Evolutionary conservation across 2,329 filamentous ascomycete species (phyloP).

Genomic region (Colletotrichum tropicicola): DNA sequence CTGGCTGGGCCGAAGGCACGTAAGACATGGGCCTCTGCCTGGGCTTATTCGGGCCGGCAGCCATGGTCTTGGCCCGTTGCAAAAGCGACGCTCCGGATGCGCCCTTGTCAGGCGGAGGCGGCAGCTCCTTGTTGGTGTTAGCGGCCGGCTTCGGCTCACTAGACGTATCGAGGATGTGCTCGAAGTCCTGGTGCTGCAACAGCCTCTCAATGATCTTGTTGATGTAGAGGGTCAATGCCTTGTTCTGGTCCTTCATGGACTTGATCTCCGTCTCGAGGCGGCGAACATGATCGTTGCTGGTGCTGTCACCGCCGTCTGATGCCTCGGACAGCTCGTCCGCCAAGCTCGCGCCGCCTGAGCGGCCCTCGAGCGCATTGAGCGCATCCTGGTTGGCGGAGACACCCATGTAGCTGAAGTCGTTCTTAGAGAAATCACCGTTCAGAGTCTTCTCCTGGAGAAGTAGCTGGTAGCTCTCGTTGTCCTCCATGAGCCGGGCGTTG

Average conservation of each 20-base stretch:
- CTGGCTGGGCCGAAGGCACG: constrained; percentile 51
- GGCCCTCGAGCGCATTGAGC: constrained; percentile 70
- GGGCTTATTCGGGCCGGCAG: constrained; percentile 54
- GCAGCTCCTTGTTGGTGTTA: constrained; percentile 85
- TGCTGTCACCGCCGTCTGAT: constrained; percentile 64
- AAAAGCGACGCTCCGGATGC: constrained; percentile 57
- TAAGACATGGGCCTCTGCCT: constrained; percentile 66
- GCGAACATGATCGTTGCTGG: constrained; percentile 68
- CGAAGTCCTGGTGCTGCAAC: constrained; percentile 92
- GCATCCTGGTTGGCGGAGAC: constrained; percentile 69
- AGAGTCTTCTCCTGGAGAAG: constrained; percentile 94
- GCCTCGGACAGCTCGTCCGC: constrained; percentile 88
- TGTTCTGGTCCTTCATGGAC: constrained; percentile 90
- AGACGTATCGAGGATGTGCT: constrained; percentile 86
- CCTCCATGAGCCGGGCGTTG: constrained; percentile 95
- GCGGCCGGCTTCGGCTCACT: constrained; percentile 51
- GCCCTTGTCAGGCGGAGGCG: constrained; percentile 73
- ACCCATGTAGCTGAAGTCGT: constrained; percentile 78
- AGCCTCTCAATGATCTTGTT: constrained; percentile 98
- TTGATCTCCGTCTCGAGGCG: constrained; percentile 83
- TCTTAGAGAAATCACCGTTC: constrained; percentile 89
- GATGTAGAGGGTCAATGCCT: constrained; percentile 96
- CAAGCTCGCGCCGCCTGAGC: constrained; percentile 63
- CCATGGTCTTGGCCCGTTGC: constrained; percentile 70
- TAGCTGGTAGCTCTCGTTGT: constrained; percentile 98